A percentile compares a stretch with the other conserved stretches of the same genome.
phyloP scores from a whole-genome alignment of 2,329 filamentous ascomycete species.

The Neurospora sp. region DNA sequence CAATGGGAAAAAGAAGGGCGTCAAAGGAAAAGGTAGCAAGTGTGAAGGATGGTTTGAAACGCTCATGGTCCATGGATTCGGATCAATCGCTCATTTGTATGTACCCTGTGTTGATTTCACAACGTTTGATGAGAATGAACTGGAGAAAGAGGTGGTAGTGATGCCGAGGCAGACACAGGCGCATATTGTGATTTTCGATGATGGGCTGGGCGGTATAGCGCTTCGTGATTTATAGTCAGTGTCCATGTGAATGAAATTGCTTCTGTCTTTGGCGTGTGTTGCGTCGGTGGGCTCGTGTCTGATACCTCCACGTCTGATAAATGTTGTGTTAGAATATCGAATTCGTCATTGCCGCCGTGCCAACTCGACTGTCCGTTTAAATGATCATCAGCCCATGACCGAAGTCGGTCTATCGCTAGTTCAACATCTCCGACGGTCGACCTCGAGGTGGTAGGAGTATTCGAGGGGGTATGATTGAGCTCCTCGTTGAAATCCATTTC shows the following conservation, averaged over 20 bases:
- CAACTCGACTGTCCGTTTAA: too few relatives aligned
- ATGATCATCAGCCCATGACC: too few relatives aligned
- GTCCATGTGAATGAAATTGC: neutral
- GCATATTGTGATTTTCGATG: neutral
- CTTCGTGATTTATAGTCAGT: neutral
- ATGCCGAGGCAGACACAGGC: neutral
- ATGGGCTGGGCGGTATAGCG: neutral
- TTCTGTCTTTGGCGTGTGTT: neutral
- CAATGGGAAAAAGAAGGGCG: neutral
- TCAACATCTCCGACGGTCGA: too few relatives aligned
- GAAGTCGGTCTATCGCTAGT: too few relatives aligned
- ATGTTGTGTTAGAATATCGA: too few relatives aligned
- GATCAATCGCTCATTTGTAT: neutral
- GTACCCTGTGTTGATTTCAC: neutral
- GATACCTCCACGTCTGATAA: too few relatives aligned
- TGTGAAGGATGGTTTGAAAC: neutral
- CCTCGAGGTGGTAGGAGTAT: too few relatives aligned
- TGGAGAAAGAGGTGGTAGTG: neutral
- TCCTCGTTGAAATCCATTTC: too few relatives aligned
- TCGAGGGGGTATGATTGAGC: too few relatives aligned
- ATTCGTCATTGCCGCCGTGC: too few relatives aligned
- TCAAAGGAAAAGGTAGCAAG: neutral
- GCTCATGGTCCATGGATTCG: neutral
- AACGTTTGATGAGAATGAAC: neutral
- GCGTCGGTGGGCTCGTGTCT: too few relatives aligned